phyloP scores from a whole-genome alignment of 768 basidiomycete genomes.

The Leccinum olivaceopallidum region DNA sequence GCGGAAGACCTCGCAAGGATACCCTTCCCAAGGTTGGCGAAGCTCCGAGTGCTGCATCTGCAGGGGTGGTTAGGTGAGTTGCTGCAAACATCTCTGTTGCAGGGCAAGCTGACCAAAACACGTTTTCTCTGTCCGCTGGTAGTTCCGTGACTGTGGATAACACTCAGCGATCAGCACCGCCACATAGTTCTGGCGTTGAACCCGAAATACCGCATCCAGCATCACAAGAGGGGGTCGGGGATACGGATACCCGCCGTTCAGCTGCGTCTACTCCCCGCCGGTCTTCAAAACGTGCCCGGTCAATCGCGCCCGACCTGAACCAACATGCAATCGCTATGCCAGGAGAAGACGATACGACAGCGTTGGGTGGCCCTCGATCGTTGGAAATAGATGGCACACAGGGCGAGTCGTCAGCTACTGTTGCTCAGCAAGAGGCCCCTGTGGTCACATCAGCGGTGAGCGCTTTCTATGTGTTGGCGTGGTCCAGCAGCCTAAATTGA shows the following conservation, averaged over 20 bases:
- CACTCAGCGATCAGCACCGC: not conserved
- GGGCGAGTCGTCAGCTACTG: not conserved
- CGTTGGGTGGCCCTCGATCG: not conserved
- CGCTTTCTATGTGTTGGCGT: not conserved
- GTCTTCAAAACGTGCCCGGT: constrained; percentile 8
- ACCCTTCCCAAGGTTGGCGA: constrained; percentile 5
- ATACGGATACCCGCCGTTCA: not conserved
- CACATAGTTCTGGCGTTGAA: constrained; percentile 1
- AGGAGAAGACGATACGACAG: not conserved
- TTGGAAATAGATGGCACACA: not conserved
- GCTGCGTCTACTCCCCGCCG: not conserved
- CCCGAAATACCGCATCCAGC: not conserved
- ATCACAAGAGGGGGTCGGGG: constrained; percentile 2
- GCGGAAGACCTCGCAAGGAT: constrained; percentile 37
- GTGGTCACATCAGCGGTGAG: constrained; percentile 7
- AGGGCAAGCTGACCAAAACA: constrained; percentile 2
- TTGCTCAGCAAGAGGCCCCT: constrained; percentile 1
- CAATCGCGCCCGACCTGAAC: not conserved
- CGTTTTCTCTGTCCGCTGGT: not conserved
- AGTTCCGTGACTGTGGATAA: not conserved
- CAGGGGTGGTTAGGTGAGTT: not conserved
- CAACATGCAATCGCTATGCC: not conserved
- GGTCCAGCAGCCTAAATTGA: not conserved
- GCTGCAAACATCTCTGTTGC: not conserved
- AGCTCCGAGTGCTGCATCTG: not conserved